Base-by-base conservation (phyloP, 768 basidiomycete genomes). In the Leccinum boreale region DNA sequence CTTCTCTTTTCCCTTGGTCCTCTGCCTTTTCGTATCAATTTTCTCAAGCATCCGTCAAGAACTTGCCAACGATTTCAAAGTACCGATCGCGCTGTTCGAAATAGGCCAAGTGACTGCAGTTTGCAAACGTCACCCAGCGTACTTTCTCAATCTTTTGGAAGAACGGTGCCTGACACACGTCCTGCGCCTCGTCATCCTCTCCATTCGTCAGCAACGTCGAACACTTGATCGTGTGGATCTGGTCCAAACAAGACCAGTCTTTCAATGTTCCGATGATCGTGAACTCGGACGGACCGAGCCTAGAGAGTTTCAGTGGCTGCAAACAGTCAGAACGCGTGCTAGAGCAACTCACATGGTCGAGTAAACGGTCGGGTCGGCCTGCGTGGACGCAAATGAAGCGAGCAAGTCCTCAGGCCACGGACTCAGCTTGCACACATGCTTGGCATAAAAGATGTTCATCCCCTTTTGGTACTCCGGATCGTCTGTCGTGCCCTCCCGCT, bases 201-300 rank as follows among this genome's bases (percentile, higher is more conserved):
- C 74, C 76, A 31, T 78, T 77, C 45, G 71, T 73, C 31, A 78
- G 53, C 28, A 84, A 67, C 0, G 77, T 77, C 1, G 76, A 71
- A 7, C 70, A 69, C 5, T 55, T 39, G 26, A 82, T 78, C 4
- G 69, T 74, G 58, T 74, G 69, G 9, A 83, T 65, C 11, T 76
- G 70, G 42, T 78, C 75, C 14, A 81, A 64, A 51, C 82, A 75
- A 12, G 73, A 67, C 83, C 83, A 85, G 2, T 71, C 61, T 62
- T 77, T 77, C 44, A 84, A 57, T 1, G 76, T 67, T 0, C 78
- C 78, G 10, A 73, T 69, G 19, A 75, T 72, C 33, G 67, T 65
- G 61, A 78, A 78, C 60, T 78, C 75, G 24, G 72, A 71, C 6
- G 72, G 15, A 36, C 68, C 58, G 45, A 61, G n/a, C 58, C 65